Evolutionary conservation across 2,329 filamentous ascomycete species (phyloP).

Genomic region (Aspergillus ruber): DNA sequence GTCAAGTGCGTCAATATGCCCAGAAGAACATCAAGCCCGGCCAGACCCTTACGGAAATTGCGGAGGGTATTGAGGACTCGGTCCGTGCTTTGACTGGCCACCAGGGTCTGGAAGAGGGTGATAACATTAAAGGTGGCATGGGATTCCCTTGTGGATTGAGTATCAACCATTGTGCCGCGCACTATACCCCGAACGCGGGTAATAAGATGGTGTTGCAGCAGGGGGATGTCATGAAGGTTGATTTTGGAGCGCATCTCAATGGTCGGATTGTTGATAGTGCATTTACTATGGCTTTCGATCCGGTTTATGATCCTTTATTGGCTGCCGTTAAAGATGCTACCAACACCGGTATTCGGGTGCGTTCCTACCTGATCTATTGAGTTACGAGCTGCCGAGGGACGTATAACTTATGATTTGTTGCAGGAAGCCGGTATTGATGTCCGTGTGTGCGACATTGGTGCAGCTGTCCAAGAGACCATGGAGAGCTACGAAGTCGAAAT

Average conservation of each 20-base stretch:
- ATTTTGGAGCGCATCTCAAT: slow-evolving; percentile 66
- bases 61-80: slow-evolving; percentile 78
- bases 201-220: slow-evolving; percentile 66
- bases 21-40: slow-evolving; percentile 76
- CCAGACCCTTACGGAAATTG: slow-evolving; percentile 72
- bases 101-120: slow-evolving; percentile 68
- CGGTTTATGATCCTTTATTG: slow-evolving; percentile 61
- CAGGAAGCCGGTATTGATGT: slow-evolving; percentile 87
- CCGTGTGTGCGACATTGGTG: slow-evolving; percentile 77
- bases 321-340: slow-evolving; percentile 62
- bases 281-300: slow-evolving; percentile 63
- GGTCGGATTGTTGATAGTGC: slow-evolving; percentile 66
- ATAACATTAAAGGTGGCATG: slow-evolving; percentile 71
- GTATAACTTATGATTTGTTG: slow-evolving; percentile 5
- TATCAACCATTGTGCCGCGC: slow-evolving; percentile 77
- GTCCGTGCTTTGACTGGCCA: slow-evolving; percentile 73
- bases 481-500: slow-evolving; percentile 87
- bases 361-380: slow-evolving; percentile 6
- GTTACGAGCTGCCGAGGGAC: not conserved
- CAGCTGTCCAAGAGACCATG: slow-evolving; percentile 82
- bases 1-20: slow-evolving; percentile 78
- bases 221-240: slow-evolving; percentile 66
- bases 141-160: slow-evolving; percentile 81
- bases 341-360: slow-evolving; percentile 64
- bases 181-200: slow-evolving; percentile 80